phyloP scores from a whole-genome alignment of 2,329 filamentous ascomycete species.

The Ophiostoma novo-ulmi region DNA sequence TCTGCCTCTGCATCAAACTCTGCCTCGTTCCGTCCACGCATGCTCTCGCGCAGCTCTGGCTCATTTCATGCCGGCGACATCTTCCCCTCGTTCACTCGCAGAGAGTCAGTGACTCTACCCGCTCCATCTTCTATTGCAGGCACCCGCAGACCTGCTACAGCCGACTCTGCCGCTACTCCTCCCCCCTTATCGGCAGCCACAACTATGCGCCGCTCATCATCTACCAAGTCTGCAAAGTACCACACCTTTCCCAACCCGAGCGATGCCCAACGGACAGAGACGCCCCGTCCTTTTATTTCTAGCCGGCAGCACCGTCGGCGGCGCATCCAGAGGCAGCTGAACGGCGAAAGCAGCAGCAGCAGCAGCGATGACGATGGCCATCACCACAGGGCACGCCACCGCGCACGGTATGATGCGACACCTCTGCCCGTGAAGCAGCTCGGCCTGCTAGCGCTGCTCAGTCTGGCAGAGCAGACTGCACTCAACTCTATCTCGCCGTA shows the following conservation, averaged over 20 bases:
- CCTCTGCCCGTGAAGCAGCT: slow-evolving; percentile 81
- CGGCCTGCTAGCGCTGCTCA: slow-evolving; percentile 77
- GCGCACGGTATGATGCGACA: slow-evolving; percentile 39
- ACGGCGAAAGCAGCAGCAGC: not conserved
- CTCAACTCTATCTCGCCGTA: slow-evolving; percentile 96
- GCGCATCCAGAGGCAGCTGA: slow-evolving; percentile 25
- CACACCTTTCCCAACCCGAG: slow-evolving; percentile 76
- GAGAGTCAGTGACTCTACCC: slow-evolving; percentile 11
- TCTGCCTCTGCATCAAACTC: not conserved
- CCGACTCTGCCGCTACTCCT: slow-evolving; percentile 1
- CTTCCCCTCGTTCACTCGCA: slow-evolving; percentile 38
- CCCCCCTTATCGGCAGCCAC: slow-evolving; percentile 12
- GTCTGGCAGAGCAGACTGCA: slow-evolving; percentile 89
- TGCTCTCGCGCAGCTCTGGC: slow-evolving; percentile 34
- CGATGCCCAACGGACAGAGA: slow-evolving; percentile 53
- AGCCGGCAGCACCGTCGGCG: slow-evolving; percentile 16
- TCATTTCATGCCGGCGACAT: slow-evolving; percentile 51
- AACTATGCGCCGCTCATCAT: slow-evolving; percentile 36
- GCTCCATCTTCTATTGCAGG: not conserved
- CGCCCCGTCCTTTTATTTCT: slow-evolving; percentile 22
- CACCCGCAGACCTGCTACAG: not conserved
- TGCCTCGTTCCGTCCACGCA: slow-evolving; percentile 26
- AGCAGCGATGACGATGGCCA: slow-evolving; percentile 23
- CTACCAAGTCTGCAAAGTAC: slow-evolving; percentile 60
- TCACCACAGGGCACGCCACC: slow-evolving; percentile 17